Evolutionary conservation across 164 flowering plant species (phyloP), one percentile per base, ranked within the genome.

Genomic region (Amborella trichopoda): DNA sequence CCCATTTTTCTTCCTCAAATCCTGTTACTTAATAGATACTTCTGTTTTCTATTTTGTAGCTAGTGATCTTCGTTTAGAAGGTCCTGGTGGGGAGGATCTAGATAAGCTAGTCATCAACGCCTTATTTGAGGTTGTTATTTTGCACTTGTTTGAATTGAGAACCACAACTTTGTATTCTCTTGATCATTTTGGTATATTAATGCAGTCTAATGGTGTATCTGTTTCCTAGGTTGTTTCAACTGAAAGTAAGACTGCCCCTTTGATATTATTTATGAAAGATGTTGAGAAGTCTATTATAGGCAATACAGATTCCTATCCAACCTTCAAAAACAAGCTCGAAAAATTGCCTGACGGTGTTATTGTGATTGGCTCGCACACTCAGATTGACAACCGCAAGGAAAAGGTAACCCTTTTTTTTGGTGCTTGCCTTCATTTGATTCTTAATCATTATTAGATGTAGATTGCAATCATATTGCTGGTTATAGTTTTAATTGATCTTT

Each of bases 261-360:
- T 87, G 53, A 83, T 87, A 60, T 66, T 87, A 64, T 83, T 81
- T 44, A 54, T 86, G 74, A 86, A 83, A 68, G 96, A 87, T 68
- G 81, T 76, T 26, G 96, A 87, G 68, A 83, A 87, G 74, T 78
- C 83, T 23, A 69, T 83, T 51, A 74, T 59, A 3, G 90, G 83
- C 33, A 86, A 75, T 67, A 55, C 76, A 26, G 94, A 87, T 24
- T 63, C 81, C 23, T 78, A 61, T 58, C 45, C 75, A 32, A 58
- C 77, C 36, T 77, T 79, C 54, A 87, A 74, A 63, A 76, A 68
- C 68, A 70, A 53, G 64, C 74, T 87, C 48, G 94, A 83, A 52
- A 79, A 74, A 54, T 77, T 87, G 56, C 88, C 88, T 27, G 78
- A 77, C 47, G 81, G 81, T 53, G 66, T 83, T 20, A 64, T 87